Percentiles rank a stretch among this genome's conserved stretches.
These are phyloP conservation scores for Pseudogymnoascus destructans DNA, from an alignment of 2,329 filamentous ascomycete genomes.

Conservation along the genomic window DNA sequence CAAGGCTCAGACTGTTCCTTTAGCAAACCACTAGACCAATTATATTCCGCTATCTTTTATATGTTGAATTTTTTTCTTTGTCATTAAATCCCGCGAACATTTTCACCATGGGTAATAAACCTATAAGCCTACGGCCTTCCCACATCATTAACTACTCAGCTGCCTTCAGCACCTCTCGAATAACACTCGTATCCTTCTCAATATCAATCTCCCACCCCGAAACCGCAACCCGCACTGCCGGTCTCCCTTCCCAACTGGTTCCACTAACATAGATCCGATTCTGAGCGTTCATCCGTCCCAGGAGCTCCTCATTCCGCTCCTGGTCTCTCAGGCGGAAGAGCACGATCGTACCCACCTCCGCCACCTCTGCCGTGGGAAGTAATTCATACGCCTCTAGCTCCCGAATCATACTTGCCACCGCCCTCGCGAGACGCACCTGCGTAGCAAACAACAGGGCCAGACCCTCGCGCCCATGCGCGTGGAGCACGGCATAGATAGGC, in stretches of 20 bases:
- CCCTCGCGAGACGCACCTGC: slow-evolving; percentile 59
- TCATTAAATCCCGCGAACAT: background rate
- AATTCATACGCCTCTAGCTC: slow-evolving; percentile 51
- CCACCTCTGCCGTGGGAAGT: slow-evolving; percentile 37
- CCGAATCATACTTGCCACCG: slow-evolving; percentile 49
- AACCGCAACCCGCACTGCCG: slow-evolving; percentile 72
- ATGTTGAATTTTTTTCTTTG: background rate
- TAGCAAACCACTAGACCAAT: background rate
- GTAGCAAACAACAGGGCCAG: slow-evolving; percentile 55
- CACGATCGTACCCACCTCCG: slow-evolving; percentile 45
- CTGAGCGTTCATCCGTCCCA: slow-evolving; percentile 57
- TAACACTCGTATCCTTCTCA: slow-evolving; percentile 50
- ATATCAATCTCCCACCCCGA: slow-evolving; percentile 72
- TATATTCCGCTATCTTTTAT: background rate
- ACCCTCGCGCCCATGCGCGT: slow-evolving; percentile 59
- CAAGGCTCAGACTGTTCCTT: background rate
- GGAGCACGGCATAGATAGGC: slow-evolving; percentile 72
- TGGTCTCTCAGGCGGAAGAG: slow-evolving; percentile 62
- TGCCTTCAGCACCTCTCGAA: slow-evolving; percentile 44
- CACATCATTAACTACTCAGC: background rate
- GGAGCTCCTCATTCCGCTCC: slow-evolving; percentile 50
- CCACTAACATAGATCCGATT: slow-evolving; percentile 72
- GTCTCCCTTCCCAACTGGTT: slow-evolving; percentile 59
- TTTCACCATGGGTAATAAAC: background rate
- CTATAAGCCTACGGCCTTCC: background rate